A percentile compares a stretch with the other conserved stretches of the same genome.
Evolutionary conservation across 768 basidiomycete species (phyloP).

Genomic region (Tricholoma flavovirens): DNA sequence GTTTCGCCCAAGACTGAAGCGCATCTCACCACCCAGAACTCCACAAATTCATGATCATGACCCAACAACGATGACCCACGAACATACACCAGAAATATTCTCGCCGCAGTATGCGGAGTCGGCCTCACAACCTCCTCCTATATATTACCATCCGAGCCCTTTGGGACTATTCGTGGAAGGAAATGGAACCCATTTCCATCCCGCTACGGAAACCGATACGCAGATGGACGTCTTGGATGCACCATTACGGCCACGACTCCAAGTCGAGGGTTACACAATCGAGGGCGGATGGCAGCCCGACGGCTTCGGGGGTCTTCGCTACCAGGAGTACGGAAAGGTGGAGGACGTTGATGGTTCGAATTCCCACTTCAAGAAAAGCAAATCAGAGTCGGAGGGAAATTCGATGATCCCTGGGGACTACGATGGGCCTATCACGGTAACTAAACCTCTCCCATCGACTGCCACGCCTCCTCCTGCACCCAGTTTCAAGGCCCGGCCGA

Average conservation of each 20-base stretch:
- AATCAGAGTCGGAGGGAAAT: neutral
- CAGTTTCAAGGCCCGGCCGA: constrained; percentile 1
- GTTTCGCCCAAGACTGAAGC: neutral
- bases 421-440: constrained; percentile 4
- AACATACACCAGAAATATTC: neutral
- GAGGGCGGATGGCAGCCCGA: constrained; percentile 25
- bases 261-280: constrained; percentile 11
- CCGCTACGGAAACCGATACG: neutral
- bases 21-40: neutral
- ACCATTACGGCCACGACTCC: neutral
- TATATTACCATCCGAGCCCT: neutral
- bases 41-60: neutral
- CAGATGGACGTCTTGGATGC: neutral
- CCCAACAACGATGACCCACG: neutral
- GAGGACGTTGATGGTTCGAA: constrained; percentile 20
- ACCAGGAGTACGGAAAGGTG: constrained; percentile 22
- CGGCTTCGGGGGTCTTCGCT: constrained; percentile 16
- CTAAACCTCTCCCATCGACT: constrained; percentile 10
- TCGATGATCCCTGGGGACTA: neutral
- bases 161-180: neutral
- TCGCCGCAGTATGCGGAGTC: neutral
- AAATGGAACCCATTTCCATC: neutral
- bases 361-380: constrained; percentile 7
- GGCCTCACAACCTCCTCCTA: neutral
- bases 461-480: constrained; percentile 23